These are phyloP conservation scores for Eutrema yunnanense DNA, from an alignment of 345 rosid species.

Conservation along the genomic window DNA sequence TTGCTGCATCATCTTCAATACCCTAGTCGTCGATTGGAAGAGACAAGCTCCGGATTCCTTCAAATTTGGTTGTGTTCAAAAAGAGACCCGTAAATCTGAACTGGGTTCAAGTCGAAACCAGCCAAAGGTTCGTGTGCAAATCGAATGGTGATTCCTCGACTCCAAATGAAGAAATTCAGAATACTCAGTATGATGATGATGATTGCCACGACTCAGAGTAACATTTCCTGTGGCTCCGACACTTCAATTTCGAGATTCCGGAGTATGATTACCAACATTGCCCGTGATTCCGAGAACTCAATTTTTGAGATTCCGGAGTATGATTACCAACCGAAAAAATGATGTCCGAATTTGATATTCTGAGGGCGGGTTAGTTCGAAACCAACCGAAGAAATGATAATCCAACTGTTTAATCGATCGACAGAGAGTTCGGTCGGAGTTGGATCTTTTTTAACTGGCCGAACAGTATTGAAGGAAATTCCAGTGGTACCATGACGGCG, in stretches of 20 bases:
- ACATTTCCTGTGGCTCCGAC: slow-evolving; percentile 1
- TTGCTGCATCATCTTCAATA: no score
- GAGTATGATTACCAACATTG: slow-evolving; percentile 27
- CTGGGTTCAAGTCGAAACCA: slow-evolving; percentile 10
- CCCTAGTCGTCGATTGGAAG: slow-evolving; percentile 38
- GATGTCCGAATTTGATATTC: no score
- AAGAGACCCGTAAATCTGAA: slow-evolving; percentile 15
- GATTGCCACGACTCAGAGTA: slow-evolving; percentile 12
- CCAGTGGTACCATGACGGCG: no score
- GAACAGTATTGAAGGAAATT: no score
- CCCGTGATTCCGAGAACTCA: slow-evolving; percentile 15
- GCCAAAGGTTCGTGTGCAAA: slow-evolving; percentile 24
- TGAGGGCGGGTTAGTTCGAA: no score
- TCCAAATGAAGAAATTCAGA: slow-evolving; percentile 18
- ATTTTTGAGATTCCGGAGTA: slow-evolving; percentile 32
- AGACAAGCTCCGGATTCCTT: slow-evolving; percentile 28
- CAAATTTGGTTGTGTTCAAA: slow-evolving; percentile 28
- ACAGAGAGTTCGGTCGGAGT: no score
- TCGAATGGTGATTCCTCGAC: slow-evolving; percentile 33
- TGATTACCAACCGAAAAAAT: slow-evolving; percentile 8
- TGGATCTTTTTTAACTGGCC: no score
- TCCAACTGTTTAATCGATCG: no score
- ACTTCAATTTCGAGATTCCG: slow-evolving; percentile 34
- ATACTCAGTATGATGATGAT: not conserved
- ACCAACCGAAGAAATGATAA: no score